Evolutionary conservation across 2,329 filamentous ascomycete genomes (phyloP).

Genomic region (Penicillium sp.): DNA sequence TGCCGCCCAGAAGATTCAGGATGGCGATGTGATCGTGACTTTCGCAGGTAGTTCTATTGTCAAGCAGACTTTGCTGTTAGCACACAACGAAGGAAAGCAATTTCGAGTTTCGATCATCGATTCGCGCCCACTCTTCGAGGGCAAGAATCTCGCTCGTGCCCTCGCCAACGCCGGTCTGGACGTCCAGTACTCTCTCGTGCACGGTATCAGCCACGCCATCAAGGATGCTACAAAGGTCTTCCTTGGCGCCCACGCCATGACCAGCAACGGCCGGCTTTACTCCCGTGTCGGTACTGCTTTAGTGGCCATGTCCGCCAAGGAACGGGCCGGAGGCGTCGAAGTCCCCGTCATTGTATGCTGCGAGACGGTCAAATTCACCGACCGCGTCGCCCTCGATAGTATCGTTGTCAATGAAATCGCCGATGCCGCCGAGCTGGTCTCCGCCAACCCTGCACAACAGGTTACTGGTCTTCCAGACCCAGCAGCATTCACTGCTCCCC

Average conservation of each 20-base stretch:
- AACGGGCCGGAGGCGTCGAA: constrained; percentile 56
- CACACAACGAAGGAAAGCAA: constrained; percentile 66
- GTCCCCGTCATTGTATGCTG: constrained; percentile 86
- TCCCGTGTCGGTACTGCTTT: constrained; percentile 84
- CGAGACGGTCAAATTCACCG: constrained; percentile 93
- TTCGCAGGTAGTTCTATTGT: constrained; percentile 86
- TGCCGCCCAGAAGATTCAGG: constrained; percentile 71
- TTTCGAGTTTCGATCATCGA: constrained; percentile 89
- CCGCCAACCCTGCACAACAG: constrained; percentile 29
- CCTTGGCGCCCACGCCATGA: constrained; percentile 89
- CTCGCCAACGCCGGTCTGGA: constrained; percentile 70
- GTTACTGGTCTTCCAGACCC: constrained; percentile 34
- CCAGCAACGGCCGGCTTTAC: constrained; percentile 89
- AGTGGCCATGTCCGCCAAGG: constrained; percentile 78
- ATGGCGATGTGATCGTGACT: constrained; percentile 81
- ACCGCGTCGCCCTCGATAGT: constrained; percentile 84
- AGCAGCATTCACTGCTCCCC: constrained; percentile 19
- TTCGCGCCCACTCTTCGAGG: constrained; percentile 69
- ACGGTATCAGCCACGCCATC: constrained; percentile 73
- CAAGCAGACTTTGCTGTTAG: constrained; percentile 75
- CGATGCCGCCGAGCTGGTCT: constrained; percentile 67
- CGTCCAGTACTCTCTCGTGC: constrained; percentile 79
- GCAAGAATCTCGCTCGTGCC: constrained; percentile 68
- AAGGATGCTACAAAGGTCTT: constrained; percentile 72
- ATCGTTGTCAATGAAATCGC: constrained; percentile 93